Base-by-base conservation (phyloP, 331 rosid genomes). In the Stylosanthes scabra region DNA sequence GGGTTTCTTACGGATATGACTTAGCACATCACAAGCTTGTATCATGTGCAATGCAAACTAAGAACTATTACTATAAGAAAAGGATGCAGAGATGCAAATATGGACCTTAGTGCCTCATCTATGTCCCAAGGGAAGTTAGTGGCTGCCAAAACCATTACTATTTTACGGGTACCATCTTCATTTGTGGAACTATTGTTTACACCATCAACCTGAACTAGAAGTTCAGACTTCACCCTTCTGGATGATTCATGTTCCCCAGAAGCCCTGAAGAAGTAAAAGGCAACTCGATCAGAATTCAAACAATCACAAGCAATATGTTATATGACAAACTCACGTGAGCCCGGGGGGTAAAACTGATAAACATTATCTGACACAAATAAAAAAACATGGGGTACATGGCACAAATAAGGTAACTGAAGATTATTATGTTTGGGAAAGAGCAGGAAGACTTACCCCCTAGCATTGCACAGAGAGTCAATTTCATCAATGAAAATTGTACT, bases 111-210 rank as follows among this genome's bases (percentile, higher is more conserved):
- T 16, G 97, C 97, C 84, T 91, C 99, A 44, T 94, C 97, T 56
- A 94, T 91, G 84, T 94, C 99, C 99, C 99, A 91, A 7, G 97
- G 99, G 65, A 94, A 90, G 91, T 94, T 94, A 49, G 97, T 94
- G 49, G 99, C 97, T 40, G 97, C 99, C 82, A 94, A 80, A 78
- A 94, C 97, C 97, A 94, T 91, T 67, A 94, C 99, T 65, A 94
- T 84, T 84, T 94, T 90, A 34, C 93, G 91, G 72, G 88, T 88
- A 63, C 99, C 95, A 80, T 94, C 97, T 59, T 94, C 97, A 76
- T 88, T 86, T 9, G 93, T 83, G 60, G 82, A 78, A 68, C 81
- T 91, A 80, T 88, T 90, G 75, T 82, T 91, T 63, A 94, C 99
- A 66, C 97, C 99, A 84, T 91, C 97, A 59, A 91, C 97, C 90